phyloP scores from a whole-genome alignment of 2,329 filamentous ascomycete genomes.

The Fusarium avenaceum region DNA sequence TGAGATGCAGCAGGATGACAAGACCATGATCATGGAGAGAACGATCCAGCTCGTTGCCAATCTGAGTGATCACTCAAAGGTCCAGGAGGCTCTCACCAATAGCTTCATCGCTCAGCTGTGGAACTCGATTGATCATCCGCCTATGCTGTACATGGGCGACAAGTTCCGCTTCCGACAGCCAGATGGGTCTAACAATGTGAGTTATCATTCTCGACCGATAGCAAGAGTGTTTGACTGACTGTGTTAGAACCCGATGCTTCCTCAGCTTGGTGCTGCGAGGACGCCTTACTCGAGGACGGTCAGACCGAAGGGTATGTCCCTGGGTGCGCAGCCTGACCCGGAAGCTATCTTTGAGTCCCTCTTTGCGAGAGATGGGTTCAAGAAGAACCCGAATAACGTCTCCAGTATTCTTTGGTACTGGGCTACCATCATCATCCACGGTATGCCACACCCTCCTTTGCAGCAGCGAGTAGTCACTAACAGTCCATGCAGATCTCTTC shows the following conservation, averaged over 20 bases:
- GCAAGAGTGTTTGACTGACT: conserved; percentile 2
- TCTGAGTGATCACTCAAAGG: conserved; percentile 72
- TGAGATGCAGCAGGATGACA: conserved; percentile 75
- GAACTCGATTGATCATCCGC: conserved; percentile 79
- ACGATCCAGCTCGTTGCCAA: conserved; percentile 78
- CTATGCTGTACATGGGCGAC: conserved; percentile 73
- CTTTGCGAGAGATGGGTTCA: conserved; percentile 66
- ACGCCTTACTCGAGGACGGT: conserved; percentile 76
- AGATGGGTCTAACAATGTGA: conserved; percentile 77
- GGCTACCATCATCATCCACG: conserved; percentile 80
- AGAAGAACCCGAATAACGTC: conserved; percentile 76
- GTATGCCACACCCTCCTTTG: conserved; percentile 50
- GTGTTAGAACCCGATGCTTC: conserved; percentile 71
- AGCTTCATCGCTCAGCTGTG: conserved; percentile 77
- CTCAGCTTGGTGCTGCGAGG: conserved; percentile 75
- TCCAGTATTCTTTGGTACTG: conserved; percentile 80
- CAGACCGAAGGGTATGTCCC: conserved; percentile 69
- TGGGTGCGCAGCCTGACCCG: conserved; percentile 77
- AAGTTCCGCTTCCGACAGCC: conserved; percentile 75
- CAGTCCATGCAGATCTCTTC: conserved; percentile 68
- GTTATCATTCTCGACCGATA: fast-evolving
- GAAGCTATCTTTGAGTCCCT: conserved; percentile 72
- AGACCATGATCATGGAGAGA: conserved; percentile 81
- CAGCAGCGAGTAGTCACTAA: not conserved
- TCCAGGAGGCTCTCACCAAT: conserved; percentile 74